phyloP scores from a whole-genome alignment of 2,329 filamentous ascomycete species.

The Colletotrichum scovillei region DNA sequence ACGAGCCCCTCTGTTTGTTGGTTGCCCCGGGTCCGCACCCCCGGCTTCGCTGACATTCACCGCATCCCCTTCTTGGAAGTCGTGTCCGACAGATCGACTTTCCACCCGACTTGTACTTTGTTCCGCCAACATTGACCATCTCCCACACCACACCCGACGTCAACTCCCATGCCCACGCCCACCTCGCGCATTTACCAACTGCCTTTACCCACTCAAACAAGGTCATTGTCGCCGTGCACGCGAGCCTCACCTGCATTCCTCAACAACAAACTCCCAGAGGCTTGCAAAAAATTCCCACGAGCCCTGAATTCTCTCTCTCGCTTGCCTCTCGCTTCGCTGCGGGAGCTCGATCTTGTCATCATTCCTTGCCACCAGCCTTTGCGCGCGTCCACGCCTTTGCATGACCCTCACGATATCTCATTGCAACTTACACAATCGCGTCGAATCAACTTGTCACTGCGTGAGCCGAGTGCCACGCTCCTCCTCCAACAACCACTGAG shows the following conservation, averaged over 20 bases:
- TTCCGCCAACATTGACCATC: constrained; percentile 19
- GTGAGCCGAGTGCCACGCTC: constrained; percentile 21
- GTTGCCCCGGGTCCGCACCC: constrained; percentile 34
- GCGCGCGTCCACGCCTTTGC: constrained; percentile 6
- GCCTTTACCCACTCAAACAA: constrained; percentile 32
- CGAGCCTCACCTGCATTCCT: constrained; percentile 29
- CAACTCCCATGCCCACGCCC: constrained; percentile 19
- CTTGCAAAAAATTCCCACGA: constrained; percentile 7
- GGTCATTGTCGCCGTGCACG: constrained; percentile 35
- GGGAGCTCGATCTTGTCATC: constrained; percentile 10
- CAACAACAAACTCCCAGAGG: neutral
- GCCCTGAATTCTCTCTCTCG: neutral
- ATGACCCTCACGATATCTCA: constrained; percentile 6
- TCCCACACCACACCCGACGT: constrained; percentile 8
- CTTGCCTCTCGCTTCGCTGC: constrained; percentile 19
- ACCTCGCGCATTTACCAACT: constrained; percentile 1
- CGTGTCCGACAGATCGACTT: constrained; percentile 22
- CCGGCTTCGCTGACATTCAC: constrained; percentile 35
- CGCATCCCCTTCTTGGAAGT: constrained; percentile 36
- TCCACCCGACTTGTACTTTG: constrained; percentile 8
- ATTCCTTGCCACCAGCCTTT: constrained; percentile 1
- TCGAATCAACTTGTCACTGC: constrained; percentile 17
- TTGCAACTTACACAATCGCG: constrained; percentile 24
- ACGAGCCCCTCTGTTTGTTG: constrained; percentile 39
- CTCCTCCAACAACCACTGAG: constrained; percentile 20